Conservation (phyloP, 2,329 filamentous ascomycete genomes). For the Botrytis pseudocinerea region DNA sequence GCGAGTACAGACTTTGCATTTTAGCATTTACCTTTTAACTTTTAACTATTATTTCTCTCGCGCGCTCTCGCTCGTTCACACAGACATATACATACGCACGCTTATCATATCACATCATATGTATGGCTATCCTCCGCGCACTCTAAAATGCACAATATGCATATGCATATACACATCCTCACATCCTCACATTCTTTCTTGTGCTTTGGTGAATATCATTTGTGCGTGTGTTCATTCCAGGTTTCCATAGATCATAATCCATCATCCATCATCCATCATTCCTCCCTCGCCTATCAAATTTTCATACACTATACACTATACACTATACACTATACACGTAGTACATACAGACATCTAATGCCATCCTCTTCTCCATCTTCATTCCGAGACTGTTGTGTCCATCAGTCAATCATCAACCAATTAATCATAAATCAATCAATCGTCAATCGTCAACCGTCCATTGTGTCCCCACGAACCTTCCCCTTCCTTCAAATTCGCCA, state of each 20-base stretch:
- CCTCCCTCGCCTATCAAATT: background rate
- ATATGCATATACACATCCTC: background rate
- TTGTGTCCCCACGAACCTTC: background rate
- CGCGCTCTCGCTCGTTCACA: background rate
- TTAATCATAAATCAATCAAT: background rate
- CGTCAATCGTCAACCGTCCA: background rate
- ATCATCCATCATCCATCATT: background rate
- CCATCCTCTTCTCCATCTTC: background rate
- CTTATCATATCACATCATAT: background rate
- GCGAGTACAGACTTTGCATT: background rate
- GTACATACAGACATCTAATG: background rate
- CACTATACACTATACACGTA: background rate
- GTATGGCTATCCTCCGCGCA: background rate
- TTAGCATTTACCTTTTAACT: background rate
- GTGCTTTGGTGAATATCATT: background rate
- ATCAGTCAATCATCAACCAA: background rate
- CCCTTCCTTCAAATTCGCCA: background rate
- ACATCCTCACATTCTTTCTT: background rate
- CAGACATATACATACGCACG: no score
- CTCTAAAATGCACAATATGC: background rate
- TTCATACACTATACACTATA: conserved; percentile 5
- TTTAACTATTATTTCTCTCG: background rate
- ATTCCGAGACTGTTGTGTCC: background rate
- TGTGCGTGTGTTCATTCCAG: background rate
- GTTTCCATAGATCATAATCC: background rate